Percentiles rank a stretch among this genome's conserved stretches.
Evolutionary conservation across 257 asterid genomes (phyloP).

Genomic region (Cinchona pubescens): DNA sequence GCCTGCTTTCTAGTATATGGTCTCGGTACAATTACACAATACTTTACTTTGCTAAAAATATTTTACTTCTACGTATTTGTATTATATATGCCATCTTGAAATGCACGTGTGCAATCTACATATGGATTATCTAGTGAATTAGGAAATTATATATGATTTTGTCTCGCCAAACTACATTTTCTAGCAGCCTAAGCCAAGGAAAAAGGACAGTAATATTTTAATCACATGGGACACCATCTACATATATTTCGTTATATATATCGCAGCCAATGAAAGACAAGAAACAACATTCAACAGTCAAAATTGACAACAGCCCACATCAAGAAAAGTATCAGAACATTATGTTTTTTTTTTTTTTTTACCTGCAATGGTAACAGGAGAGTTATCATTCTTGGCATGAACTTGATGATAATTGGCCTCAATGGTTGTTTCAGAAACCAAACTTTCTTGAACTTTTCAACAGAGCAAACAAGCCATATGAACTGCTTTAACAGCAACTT

Average conservation of each 20-base stretch:
- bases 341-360: no score
- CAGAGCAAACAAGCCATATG: conserved; percentile 77
- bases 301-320: conserved; percentile 5
- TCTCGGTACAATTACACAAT: no score
- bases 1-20: no score
- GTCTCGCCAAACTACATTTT: background rate
- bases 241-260: background rate
- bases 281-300: background rate
- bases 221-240: background rate
- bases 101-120: no score
- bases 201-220: background rate
- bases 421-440: conserved; percentile 25
- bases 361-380: conserved; percentile 87
- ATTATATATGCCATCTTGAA: no score
- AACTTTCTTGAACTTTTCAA: conserved; percentile 47
- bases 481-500: conserved; percentile 78
- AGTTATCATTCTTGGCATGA: conserved; percentile 65
- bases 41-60: no score
- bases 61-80: no score
- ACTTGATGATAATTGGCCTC: conserved; percentile 34
- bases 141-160: no score
- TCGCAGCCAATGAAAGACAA: background rate
- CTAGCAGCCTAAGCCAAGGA: background rate
- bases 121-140: no score
- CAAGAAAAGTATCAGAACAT: background rate